A percentile compares a stretch with the other conserved stretches of the same genome.
phyloP scores from a whole-genome alignment of 495 filamentous ascomycete species.

The Filosporella fistucella region DNA sequence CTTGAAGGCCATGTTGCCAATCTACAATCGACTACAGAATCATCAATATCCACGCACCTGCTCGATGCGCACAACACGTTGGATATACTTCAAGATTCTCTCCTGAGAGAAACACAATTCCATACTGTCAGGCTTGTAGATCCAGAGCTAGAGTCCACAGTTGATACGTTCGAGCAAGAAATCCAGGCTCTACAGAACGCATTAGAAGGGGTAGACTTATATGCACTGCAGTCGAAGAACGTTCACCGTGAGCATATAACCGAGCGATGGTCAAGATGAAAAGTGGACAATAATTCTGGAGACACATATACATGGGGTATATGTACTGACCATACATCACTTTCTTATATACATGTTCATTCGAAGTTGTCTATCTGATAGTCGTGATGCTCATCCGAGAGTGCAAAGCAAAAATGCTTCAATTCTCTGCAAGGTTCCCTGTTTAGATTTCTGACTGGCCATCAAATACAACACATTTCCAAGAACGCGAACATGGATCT shows the following conservation, averaged over 20 bases:
- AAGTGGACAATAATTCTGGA: not conserved
- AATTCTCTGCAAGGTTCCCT: slow-evolving; percentile 43
- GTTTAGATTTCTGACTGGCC: slow-evolving; percentile 57
- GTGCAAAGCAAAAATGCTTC: slow-evolving; percentile 33
- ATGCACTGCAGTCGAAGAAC: slow-evolving; percentile 26
- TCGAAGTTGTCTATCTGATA: too few relatives aligned
- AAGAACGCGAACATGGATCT: slow-evolving; percentile 67
- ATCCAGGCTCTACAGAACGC: slow-evolving; percentile 26
- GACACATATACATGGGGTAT: too few relatives aligned
- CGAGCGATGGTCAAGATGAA: slow-evolving; percentile 30
- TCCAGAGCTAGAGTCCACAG: slow-evolving; percentile 32
- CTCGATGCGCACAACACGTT: slow-evolving; percentile 34
- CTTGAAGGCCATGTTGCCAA: slow-evolving; percentile 29
- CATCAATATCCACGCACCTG: slow-evolving; percentile 28
- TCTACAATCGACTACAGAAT: slow-evolving; percentile 35
- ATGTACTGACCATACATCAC: too few relatives aligned
- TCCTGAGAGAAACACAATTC: slow-evolving; percentile 37
- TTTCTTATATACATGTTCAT: too few relatives aligned
- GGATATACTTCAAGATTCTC: slow-evolving; percentile 35
- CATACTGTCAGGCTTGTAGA: slow-evolving; percentile 34
- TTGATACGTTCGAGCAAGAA: slow-evolving; percentile 32
- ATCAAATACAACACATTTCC: slow-evolving; percentile 78
- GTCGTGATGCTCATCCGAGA: too few relatives aligned
- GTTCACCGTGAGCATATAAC: slow-evolving; percentile 36
- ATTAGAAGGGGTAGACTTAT: slow-evolving; percentile 27